Conservation (phyloP, 768 basidiomycete species). For the Fibroporia radiculosa region DNA sequence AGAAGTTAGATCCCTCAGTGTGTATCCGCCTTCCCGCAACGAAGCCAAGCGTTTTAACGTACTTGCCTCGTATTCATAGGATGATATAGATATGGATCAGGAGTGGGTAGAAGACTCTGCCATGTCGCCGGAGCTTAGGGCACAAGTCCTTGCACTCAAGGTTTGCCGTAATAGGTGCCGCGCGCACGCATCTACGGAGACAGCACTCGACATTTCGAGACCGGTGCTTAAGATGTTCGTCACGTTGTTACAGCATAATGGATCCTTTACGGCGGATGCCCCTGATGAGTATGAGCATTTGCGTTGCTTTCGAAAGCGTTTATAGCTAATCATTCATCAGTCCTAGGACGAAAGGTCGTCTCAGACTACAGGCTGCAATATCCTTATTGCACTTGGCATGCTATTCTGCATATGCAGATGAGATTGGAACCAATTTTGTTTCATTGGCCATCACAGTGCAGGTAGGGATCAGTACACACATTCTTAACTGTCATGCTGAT, state of each 20-base stretch:
- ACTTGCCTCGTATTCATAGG: conserved; percentile 25
- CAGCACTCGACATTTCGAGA: conserved; percentile 56
- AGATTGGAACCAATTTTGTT: conserved; percentile 56
- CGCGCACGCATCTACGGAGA: conserved; percentile 49
- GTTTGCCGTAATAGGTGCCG: conserved; percentile 76
- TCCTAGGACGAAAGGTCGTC: conserved; percentile 57
- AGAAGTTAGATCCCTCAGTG: conserved; percentile 37
- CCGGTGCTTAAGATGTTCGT: conserved; percentile 75
- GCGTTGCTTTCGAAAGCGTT: conserved; percentile 13
- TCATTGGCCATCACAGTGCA: conserved; percentile 68
- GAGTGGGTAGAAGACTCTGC: conserved; percentile 76
- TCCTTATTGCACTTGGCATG: conserved; percentile 74
- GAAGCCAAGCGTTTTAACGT: not conserved
- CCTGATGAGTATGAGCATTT: conserved; percentile 39
- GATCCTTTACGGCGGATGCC: conserved; percentile 52
- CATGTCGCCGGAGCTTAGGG: conserved; percentile 48
- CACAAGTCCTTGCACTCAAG: conserved; percentile 73
- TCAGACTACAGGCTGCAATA: conserved; percentile 77
- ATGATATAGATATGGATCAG: conserved; percentile 48
- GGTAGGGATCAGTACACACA: conserved; percentile 33
- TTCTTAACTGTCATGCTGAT: conserved; percentile 1
- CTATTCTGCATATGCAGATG: conserved; percentile 46
- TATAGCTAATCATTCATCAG: conserved; percentile 23
- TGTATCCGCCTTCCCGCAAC: conserved; percentile 2
- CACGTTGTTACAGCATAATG: conserved; percentile 60